Conservation (phyloP, 208 protist species). For the Endotrypanum monterogeii region DNA sequence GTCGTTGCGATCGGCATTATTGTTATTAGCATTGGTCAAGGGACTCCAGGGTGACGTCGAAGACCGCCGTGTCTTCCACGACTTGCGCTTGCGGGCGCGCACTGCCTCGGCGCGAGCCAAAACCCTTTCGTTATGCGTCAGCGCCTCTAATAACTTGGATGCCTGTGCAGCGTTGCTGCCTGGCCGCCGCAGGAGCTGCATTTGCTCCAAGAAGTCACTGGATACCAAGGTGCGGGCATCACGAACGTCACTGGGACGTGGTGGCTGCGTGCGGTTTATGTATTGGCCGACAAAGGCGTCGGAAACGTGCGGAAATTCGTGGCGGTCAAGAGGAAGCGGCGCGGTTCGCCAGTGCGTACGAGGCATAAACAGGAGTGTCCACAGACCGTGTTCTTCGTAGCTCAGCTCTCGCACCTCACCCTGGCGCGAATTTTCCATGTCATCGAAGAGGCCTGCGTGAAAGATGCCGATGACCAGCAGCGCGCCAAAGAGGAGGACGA, state of each 20-base stretch:
- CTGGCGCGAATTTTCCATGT: constrained; percentile 14
- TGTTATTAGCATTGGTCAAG: not conserved
- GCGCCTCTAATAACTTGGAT: not conserved
- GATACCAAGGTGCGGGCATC: constrained; percentile 36
- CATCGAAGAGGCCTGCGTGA: constrained; percentile 13
- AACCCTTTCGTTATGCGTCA: constrained; percentile 10
- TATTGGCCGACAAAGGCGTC: constrained; percentile 10
- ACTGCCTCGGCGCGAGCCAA: constrained; percentile 13
- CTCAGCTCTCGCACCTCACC: constrained; percentile 14
- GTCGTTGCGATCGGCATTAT: not conserved
- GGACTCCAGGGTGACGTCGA: not conserved
- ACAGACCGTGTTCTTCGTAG: not conserved
- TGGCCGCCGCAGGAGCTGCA: constrained; percentile 34
- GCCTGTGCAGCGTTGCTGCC: constrained; percentile 9
- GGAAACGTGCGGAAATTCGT: constrained; percentile 12
- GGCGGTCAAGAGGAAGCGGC: constrained; percentile 1
- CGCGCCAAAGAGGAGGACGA: constrained; percentile 22
- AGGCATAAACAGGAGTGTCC: constrained; percentile 8
- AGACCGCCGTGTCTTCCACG: constrained; percentile 8
- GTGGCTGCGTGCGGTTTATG: constrained; percentile 12
- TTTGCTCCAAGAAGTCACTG: constrained; percentile 42
- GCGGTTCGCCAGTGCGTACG: constrained; percentile 13
- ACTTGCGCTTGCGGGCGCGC: constrained; percentile 7
- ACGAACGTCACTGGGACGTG: constrained; percentile 22
- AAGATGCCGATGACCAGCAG: constrained; percentile 22